These are phyloP conservation scores for Cucurbita ficifolia DNA, from an alignment of 306 rosid genomes.

Conservation along the genomic window DNA sequence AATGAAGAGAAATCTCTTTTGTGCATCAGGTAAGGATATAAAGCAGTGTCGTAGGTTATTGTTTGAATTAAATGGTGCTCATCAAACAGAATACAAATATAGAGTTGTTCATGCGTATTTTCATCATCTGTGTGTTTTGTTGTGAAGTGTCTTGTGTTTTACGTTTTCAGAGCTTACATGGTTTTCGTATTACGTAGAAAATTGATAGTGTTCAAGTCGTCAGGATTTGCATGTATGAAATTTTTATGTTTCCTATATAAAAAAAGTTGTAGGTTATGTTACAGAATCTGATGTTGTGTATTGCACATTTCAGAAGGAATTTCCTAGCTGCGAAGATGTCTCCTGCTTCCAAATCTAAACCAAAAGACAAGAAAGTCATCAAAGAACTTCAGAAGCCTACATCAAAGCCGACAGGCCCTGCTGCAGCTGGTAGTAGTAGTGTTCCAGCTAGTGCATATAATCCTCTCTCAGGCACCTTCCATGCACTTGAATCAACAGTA, in stretches of 20 bases:
- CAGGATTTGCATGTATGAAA: not conserved
- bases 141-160: not conserved
- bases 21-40: not conserved
- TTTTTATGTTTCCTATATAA: no score
- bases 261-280: not conserved
- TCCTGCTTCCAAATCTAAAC: constrained; percentile 74
- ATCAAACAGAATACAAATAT: not conserved
- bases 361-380: constrained; percentile 67
- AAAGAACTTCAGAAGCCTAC: constrained; percentile 64
- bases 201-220: not conserved
- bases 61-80: not conserved
- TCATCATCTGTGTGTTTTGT: not conserved
- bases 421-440: constrained; percentile 33
- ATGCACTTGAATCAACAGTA: constrained; percentile 45
- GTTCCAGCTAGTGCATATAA: constrained; percentile 83
- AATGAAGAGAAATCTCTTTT: not conserved
- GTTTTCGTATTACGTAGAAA: not conserved
- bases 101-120: not conserved
- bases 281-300: not conserved
- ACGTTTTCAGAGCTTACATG: not conserved
- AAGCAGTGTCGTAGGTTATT: not conserved
- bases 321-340: constrained; percentile 44
- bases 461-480: constrained; percentile 83
- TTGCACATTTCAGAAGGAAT: not conserved
- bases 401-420: constrained; percentile 47